phyloP scores from a whole-genome alignment of 2,329 filamentous ascomycete species.

The Xylariaceae sp. region DNA sequence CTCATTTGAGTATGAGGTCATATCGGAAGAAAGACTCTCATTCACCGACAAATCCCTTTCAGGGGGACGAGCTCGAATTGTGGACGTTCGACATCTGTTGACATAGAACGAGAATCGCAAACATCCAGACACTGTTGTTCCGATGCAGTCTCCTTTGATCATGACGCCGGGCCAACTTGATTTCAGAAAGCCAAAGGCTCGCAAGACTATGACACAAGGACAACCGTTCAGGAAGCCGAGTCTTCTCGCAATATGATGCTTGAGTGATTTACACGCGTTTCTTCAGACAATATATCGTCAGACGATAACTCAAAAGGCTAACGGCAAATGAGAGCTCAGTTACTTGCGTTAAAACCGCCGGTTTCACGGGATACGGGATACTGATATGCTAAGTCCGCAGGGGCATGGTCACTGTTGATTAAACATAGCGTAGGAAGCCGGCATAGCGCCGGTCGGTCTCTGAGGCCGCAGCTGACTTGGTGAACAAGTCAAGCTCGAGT shows the following conservation, averaged over 20 bases:
- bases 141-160: no score
- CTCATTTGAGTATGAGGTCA: no score
- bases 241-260: neutral
- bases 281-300: neutral
- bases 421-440: constrained; percentile 44
- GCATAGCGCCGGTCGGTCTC: constrained; percentile 67
- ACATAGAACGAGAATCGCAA: no score
- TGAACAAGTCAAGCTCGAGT: constrained; percentile 49
- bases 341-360: neutral
- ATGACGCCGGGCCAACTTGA: no score
- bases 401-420: constrained; percentile 24
- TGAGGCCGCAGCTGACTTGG: constrained; percentile 63
- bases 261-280: neutral
- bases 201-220: neutral
- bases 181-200: neutral
- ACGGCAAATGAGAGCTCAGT: neutral
- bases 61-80: no score
- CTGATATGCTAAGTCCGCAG: neutral
- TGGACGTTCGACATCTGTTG: no score
- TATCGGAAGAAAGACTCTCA: no score
- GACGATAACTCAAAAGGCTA: no score
- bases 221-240: neutral
- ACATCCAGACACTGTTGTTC: no score
- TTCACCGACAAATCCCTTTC: no score
- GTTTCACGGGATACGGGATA: constrained; percentile 2